phyloP scores from a whole-genome alignment of 2,329 filamentous ascomycete species.

The Alternaria brassicae region DNA sequence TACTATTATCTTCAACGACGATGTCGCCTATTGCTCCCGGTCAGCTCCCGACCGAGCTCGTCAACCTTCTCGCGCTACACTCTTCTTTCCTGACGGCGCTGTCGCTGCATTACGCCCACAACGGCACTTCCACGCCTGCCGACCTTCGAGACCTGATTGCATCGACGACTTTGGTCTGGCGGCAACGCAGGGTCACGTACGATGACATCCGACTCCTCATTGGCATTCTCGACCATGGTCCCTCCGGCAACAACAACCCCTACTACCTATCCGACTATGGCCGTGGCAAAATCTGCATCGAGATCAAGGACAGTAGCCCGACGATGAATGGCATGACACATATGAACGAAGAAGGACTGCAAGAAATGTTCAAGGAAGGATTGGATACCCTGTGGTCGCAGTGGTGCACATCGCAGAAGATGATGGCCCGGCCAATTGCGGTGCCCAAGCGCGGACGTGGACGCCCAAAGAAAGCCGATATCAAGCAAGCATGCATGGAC shows the following conservation, averaged over 20 bases:
- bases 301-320: conserved; percentile 44
- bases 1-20: conserved; percentile 26
- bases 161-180: conserved; percentile 54
- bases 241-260: conserved; percentile 38
- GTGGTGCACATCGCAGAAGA: conserved; percentile 44
- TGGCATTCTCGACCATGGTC: conserved; percentile 48
- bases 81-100: conserved; percentile 59
- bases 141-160: conserved; percentile 51
- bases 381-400: conserved; percentile 56
- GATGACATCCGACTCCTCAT: conserved; percentile 57
- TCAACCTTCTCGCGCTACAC: conserved; percentile 55
- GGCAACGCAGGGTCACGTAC: conserved; percentile 54
- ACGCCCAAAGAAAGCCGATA: conserved; percentile 39
- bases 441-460: conserved; percentile 47
- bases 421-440: conserved; percentile 35
- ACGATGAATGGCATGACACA: conserved; percentile 36
- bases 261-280: conserved; percentile 55
- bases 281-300: conserved; percentile 53
- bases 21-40: conserved; percentile 43
- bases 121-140: conserved; percentile 55
- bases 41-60: conserved; percentile 52
- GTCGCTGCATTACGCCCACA: conserved; percentile 59
- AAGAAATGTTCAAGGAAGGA: conserved; percentile 58
- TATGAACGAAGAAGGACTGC: conserved; percentile 58
- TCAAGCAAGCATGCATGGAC: conserved; percentile 60